phyloP scores from a whole-genome alignment of 164 flowering plant species.

The Liriodendron chinense region DNA sequence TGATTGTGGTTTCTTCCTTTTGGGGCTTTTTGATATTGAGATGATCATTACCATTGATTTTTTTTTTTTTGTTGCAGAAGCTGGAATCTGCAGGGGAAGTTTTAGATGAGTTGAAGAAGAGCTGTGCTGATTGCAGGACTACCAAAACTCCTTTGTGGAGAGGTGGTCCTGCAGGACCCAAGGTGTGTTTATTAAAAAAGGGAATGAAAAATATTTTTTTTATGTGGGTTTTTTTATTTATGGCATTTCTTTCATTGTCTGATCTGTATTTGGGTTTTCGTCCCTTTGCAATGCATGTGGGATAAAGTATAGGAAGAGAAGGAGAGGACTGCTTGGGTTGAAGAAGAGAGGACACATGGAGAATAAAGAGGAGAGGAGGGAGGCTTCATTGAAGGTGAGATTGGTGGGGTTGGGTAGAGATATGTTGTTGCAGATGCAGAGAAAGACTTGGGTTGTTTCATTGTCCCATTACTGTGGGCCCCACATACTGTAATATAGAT shows the following conservation, averaged over 20 bases:
- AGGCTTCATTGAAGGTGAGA: slow-evolving; percentile 29
- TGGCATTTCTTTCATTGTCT: background rate
- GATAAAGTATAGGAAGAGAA: slow-evolving; percentile 69
- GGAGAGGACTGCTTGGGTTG: slow-evolving; percentile 42
- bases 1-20: background rate
- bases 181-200: slow-evolving; percentile 32
- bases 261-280: slow-evolving; percentile 29
- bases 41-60: background rate
- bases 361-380: slow-evolving; percentile 24
- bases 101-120: slow-evolving; percentile 8
- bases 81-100: slow-evolving; percentile 8
- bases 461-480: no score
- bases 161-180: slow-evolving; percentile 79
- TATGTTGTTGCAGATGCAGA: slow-evolving; percentile 24
- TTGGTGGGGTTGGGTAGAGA: slow-evolving; percentile 35
- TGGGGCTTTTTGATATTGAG: background rate
- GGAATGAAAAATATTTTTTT: background rate
- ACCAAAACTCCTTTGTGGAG: slow-evolving; percentile 72
- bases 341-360: slow-evolving; percentile 23
- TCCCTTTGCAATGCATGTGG: slow-evolving; percentile 67
- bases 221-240: background rate
- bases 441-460: no score
- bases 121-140: slow-evolving; percentile 47
- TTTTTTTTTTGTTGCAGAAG: slow-evolving; percentile 16
- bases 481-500: no score